These are phyloP conservation scores for Leishmania braziliensis DNA, from an alignment of 208 protist genomes.

Conservation along the genomic window DNA sequence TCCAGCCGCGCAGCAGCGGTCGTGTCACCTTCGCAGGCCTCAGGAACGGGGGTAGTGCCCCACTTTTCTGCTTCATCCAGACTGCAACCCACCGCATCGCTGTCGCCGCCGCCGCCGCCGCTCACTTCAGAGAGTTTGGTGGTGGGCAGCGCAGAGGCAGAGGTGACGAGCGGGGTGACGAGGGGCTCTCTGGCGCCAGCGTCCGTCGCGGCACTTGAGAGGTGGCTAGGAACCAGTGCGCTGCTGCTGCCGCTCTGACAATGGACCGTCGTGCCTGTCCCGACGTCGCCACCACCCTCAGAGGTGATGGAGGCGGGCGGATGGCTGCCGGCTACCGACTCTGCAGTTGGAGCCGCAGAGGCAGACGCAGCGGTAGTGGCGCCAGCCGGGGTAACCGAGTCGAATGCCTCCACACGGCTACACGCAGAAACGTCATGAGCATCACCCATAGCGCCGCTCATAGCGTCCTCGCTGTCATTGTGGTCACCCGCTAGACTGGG, in stretches of 20 bases:
- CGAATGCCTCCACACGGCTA: not conserved
- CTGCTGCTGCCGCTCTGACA: not conserved
- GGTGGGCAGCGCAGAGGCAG: not conserved
- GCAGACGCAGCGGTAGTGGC: not conserved
- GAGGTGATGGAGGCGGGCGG: not conserved
- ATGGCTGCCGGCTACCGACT: not conserved
- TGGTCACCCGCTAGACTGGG: slow-evolving; percentile 21
- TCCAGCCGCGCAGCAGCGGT: slow-evolving; percentile 4
- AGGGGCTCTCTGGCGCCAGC: not conserved
- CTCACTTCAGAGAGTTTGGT: not conserved
- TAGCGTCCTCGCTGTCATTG: slow-evolving; percentile 6
- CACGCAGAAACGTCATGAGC: not conserved
- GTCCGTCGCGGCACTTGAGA: not conserved
- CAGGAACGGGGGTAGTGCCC: not conserved
- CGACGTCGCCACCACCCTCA: not conserved
- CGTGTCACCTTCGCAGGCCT: not conserved
- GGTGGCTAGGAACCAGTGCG: not conserved
- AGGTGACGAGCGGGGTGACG: not conserved
- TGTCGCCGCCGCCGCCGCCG: not conserved
- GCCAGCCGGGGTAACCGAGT: not conserved
- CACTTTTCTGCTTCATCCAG: not conserved
- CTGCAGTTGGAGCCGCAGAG: not conserved
- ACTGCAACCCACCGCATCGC: not conserved
- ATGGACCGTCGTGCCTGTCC: too few relatives aligned
- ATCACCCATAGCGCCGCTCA: not conserved